These are phyloP conservation scores for Achaetomium macrosporum DNA, from an alignment of 2,329 filamentous ascomycete species.

Conservation along the genomic window DNA sequence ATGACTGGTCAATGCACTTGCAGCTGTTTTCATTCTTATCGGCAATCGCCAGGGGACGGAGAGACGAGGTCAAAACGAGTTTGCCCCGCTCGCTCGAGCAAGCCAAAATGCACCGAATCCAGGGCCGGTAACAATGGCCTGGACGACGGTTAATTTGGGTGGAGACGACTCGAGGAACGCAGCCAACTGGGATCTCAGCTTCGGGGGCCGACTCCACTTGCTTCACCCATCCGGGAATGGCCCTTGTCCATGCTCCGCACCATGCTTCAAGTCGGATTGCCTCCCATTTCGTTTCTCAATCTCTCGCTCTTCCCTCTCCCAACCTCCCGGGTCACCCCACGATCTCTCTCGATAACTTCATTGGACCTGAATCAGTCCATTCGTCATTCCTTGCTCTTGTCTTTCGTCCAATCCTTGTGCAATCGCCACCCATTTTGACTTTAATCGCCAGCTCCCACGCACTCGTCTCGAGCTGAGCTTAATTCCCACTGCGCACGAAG, in stretches of 20 bases:
- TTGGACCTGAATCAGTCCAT: neutral
- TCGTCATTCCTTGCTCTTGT: constrained; percentile 6
- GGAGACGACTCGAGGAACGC: neutral
- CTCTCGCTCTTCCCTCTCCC: neutral
- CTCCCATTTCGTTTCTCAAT: constrained; percentile 1
- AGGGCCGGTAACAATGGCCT: neutral
- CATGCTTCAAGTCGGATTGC: neutral
- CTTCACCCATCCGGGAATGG: neutral
- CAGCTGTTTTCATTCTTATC: neutral
- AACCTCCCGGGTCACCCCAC: constrained; percentile 6
- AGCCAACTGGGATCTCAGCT: constrained; percentile 6
- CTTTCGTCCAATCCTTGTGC: constrained; percentile 3
- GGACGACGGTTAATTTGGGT: constrained; percentile 3
- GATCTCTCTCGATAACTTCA: constrained; percentile 5
- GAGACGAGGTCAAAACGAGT: neutral
- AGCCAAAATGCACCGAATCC: constrained; percentile 1
- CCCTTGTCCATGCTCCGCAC: neutral
- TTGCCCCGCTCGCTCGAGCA: neutral
- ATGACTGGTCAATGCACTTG: constrained; percentile 10
- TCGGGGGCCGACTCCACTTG: neutral
- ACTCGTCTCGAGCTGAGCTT: too few relatives aligned
- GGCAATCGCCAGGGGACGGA: constrained; percentile 17
- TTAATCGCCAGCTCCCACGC: too few relatives aligned
- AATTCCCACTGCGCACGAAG: neutral
- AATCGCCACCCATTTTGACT: too few relatives aligned